Evolutionary conservation across 2,329 filamentous ascomycete species (phyloP), one percentile per base, ranked within the genome.

Genomic region (Kalmusia sp.): DNA sequence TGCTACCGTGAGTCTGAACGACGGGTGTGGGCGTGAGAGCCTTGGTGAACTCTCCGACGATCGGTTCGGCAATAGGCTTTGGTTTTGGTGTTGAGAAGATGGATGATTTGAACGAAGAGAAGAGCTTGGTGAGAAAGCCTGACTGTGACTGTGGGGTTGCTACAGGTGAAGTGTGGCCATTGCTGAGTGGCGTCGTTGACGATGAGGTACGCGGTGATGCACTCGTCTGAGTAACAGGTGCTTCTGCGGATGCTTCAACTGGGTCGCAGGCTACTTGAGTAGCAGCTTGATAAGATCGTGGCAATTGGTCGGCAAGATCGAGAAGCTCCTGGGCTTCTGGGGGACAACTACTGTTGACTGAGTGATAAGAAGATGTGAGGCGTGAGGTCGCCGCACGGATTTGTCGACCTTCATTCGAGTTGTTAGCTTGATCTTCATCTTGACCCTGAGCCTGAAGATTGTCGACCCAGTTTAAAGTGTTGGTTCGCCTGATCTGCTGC

Each of bases 11-110:
- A 15, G 17, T 12, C 49, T 70, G 63, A 33, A 67, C 65, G 4
- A 70, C 52, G 12, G 67, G 64, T 14, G 68, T 68, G 7, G 68
- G 68, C 0, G 65, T 64, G 7, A 69, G 62, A 2, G 47, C 44
- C 52, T 65, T 63, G 1, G 66, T 69, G 7, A 69, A 8, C 5
- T 41, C 47, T 17, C 47, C 38, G 19, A 49, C 30, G 47, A 49
- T 28, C 4, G 47, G 47, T 8, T 19, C 12, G 14, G 47, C 48
- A 31, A 27, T 44, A 2, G 35, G 28, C 28, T 27, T 48, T 11
- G 38, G 33, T 17, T 31, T 48, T 37, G 35, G 40, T 12, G 35
- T 31, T 28, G 30, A 27, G 24, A 15, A 45, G 25, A 41, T 15
- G 19, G 45, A 49, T 8, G 31, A 33, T 24, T 21, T 43, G 37